Evolutionary conservation across 1,284 basidiomycete species (phyloP), one percentile per base, ranked within the genome.

Genomic region (Malassezia furfur): DNA sequence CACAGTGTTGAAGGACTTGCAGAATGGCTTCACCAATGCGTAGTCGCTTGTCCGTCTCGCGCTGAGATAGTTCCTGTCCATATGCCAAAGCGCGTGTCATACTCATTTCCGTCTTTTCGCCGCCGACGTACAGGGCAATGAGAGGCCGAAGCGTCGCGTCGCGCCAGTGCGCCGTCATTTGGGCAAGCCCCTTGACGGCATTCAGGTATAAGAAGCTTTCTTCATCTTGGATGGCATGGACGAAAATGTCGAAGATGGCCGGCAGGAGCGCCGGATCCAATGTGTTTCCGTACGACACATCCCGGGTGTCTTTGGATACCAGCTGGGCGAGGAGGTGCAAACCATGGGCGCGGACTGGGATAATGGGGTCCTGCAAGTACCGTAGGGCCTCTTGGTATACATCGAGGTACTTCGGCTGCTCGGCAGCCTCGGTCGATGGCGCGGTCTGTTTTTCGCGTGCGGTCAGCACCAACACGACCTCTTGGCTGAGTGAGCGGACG

Each of bases 141-240:
- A 72, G 54, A 1, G 59, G 48, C 7, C 52, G 15, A 19, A 73
- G 61, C 17, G 63, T 59, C 28, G 57, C 41, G 0, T 40, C 36
- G 2, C 65, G 65, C 14, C 63, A 64, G 32, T 50, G 55, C 10
- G 57, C 54, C 0, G 61, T 63, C 43, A 74, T 48, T 9, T 82
- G 84, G 5, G 85, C 82, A 1, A 98, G 78, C 0, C 91, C 93
- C 68, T 91, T 87, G 5, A 94, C 85, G 0, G 88, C 90, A 69
- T 91, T 91, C 53, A 96, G 78, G 74, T 91, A 96, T 56, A 96
- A 84, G 76, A 91, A 96, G 32, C 87, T 90, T 71, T 98, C 93
- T 48, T 91, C 86, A 66, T 96, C 90, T 68, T 90, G 85, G 3
- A 94, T 77, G 0, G 85, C 82, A 66, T 88, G 83, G 59, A 94